These are phyloP conservation scores for Apiospora aurea DNA, from an alignment of 2,329 filamentous ascomycete genomes.

Conservation along the genomic window DNA sequence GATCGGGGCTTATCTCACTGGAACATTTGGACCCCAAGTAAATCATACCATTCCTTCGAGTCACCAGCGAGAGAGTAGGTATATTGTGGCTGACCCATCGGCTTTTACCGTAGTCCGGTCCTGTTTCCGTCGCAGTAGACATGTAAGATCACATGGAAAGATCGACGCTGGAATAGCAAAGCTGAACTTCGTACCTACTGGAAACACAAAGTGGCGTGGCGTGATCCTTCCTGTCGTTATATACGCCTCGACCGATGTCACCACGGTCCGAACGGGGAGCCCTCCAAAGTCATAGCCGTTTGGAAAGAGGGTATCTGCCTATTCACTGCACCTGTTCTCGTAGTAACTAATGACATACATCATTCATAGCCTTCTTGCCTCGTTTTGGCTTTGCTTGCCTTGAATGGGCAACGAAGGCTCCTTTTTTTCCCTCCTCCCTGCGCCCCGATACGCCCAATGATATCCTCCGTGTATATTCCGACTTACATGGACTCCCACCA, in stretches of 20 bases:
- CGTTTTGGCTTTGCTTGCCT: not conserved
- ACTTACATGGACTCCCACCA: constrained; percentile 66
- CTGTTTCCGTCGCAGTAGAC: not conserved
- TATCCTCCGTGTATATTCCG: not conserved
- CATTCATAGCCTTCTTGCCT: not conserved
- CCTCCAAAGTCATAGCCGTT: not conserved
- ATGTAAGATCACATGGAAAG: constrained; percentile 6
- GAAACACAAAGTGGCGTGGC: not conserved
- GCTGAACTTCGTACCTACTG: not conserved
- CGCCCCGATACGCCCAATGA: not conserved
- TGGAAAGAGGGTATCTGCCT: constrained; percentile 13
- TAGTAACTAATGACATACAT: constrained; percentile 11
- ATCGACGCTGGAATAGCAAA: not conserved
- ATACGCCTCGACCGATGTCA: not conserved
- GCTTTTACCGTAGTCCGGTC: not conserved
- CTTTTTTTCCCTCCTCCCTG: not conserved
- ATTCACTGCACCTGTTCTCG: not conserved
- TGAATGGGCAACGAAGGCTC: not conserved
- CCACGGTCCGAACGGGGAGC: not conserved
- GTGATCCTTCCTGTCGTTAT: not conserved
- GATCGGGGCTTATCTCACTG: not conserved
- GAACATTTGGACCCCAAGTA: not conserved
- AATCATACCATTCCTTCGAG: not conserved
- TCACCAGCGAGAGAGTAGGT: not conserved
- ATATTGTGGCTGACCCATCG: not conserved